Conservation (phyloP, 1,284 basidiomycete genomes). For the Tylopilus orsonianus region DNA sequence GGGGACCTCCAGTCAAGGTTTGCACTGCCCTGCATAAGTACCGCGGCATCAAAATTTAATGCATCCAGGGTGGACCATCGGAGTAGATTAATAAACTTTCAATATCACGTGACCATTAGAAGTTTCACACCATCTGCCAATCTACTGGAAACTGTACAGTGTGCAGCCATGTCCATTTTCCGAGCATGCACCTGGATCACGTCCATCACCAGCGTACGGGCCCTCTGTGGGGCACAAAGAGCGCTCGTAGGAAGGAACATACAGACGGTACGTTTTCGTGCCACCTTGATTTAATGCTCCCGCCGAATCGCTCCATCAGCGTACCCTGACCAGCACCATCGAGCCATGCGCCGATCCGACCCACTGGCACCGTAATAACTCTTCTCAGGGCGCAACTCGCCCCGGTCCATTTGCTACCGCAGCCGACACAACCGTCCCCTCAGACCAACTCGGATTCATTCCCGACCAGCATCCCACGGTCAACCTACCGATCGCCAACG, state of each 20-base stretch:
- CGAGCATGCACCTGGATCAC: not conserved
- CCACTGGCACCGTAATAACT: slow-evolving; percentile 3
- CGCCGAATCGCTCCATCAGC: not conserved
- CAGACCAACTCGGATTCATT: slow-evolving; percentile 31
- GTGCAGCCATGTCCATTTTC: slow-evolving; percentile 11
- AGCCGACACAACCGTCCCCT: slow-evolving; percentile 18
- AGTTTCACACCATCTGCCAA: no score
- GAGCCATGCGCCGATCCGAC: slow-evolving; percentile 1
- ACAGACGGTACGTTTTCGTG: slow-evolving; percentile 6
- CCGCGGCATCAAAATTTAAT: no score
- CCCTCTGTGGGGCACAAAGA: not conserved
- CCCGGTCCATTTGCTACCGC: slow-evolving; percentile 1
- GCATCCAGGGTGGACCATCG: no score
- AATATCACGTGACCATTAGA: slow-evolving; percentile 2
- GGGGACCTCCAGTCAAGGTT: no score
- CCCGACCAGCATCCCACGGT: slow-evolving; percentile 17
- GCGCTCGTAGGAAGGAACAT: not conserved
- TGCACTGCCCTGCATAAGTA: no score
- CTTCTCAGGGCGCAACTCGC: slow-evolving; percentile 5
- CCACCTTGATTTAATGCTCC: not conserved
- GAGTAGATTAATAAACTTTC: no score
- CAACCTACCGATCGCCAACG: slow-evolving; percentile 55
- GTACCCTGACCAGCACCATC: not conserved
- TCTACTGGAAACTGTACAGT: no score
- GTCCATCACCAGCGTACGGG: not conserved